A percentile compares a stretch with the other conserved stretches of the same genome.
phyloP scores from a whole-genome alignment of 2,329 filamentous ascomycete species.

The Teratosphaeria viscida region DNA sequence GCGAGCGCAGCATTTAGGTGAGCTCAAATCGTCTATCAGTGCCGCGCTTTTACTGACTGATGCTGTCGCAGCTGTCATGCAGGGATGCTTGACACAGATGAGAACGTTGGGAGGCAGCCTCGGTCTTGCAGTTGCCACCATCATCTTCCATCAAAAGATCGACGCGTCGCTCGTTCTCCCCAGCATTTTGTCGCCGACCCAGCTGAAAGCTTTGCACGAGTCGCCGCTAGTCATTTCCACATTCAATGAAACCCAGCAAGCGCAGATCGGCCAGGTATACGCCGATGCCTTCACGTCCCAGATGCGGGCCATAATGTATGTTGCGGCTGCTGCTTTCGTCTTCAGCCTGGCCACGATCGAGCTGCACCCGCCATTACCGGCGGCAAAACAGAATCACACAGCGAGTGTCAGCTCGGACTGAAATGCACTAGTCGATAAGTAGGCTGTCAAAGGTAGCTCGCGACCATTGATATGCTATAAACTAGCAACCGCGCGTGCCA shows the following conservation, averaged over 20 bases:
- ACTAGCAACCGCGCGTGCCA: background rate
- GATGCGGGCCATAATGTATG: slow-evolving; percentile 11
- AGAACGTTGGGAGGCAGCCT: slow-evolving; percentile 10
- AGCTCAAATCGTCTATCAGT: background rate
- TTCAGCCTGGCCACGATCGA: slow-evolving; percentile 6
- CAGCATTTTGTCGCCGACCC: slow-evolving; percentile 1
- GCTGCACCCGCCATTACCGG: background rate
- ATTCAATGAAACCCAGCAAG: slow-evolving; percentile 4
- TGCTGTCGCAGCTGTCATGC: slow-evolving; percentile 7
- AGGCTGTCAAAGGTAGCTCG: background rate
- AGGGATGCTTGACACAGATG: slow-evolving; percentile 10
- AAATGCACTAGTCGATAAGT: background rate
- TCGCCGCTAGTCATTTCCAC: slow-evolving; percentile 6
- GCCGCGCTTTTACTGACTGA: background rate
- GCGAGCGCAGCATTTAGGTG: slow-evolving; percentile 1
- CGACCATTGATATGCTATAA: background rate
- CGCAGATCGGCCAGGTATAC: slow-evolving; percentile 2
- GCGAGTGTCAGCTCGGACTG: background rate
- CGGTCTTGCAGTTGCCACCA: slow-evolving; percentile 9
- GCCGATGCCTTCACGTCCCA: slow-evolving; percentile 13
- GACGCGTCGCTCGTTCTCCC: slow-evolving; percentile 3
- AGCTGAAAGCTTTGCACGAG: slow-evolving; percentile 2
- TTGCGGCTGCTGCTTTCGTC: slow-evolving; percentile 9
- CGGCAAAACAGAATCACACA: background rate
- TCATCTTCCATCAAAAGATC: slow-evolving; percentile 8